Evolutionary conservation across 441 rosid species (phyloP).

Genomic region (Corymbia calophylla): DNA sequence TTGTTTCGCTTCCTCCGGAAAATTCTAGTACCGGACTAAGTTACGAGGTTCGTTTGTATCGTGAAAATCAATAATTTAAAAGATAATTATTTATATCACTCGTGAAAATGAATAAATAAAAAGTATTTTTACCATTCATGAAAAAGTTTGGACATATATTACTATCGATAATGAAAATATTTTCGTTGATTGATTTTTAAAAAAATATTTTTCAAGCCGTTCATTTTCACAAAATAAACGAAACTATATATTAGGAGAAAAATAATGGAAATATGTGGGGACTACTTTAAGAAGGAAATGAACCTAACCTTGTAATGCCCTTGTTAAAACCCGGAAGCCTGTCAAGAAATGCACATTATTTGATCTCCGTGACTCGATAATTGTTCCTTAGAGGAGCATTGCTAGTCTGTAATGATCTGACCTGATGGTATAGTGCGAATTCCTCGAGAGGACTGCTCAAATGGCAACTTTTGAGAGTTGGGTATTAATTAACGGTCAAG

Average conservation of each 20-base stretch:
- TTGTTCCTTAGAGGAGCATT: neutral
- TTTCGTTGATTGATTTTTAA: too few species aligned
- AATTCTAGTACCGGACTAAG: neutral
- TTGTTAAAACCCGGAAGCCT: neutral
- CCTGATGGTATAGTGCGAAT: neutral
- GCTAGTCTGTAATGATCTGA: neutral
- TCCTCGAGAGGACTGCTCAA: neutral
- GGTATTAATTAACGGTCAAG: neutral
- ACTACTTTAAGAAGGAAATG: neutral
- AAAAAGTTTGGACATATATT: too few species aligned
- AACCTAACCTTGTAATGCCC: neutral
- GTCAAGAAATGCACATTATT: neutral
- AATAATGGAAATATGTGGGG: too few species aligned
- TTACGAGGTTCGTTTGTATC: too few species aligned
- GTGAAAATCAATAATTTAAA: too few species aligned
- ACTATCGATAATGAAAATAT: too few species aligned
- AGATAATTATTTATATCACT: too few species aligned
- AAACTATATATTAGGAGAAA: too few species aligned
- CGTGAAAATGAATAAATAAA: too few species aligned
- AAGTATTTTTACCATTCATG: too few species aligned
- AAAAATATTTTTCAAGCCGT: too few species aligned
- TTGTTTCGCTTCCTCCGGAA: neutral
- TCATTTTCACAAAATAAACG: too few species aligned
- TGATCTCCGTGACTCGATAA: rapidly evolving
- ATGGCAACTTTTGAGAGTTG: neutral